Base-by-base conservation (phyloP, 2,329 filamentous ascomycete species). In the Peltaster fructicola region DNA sequence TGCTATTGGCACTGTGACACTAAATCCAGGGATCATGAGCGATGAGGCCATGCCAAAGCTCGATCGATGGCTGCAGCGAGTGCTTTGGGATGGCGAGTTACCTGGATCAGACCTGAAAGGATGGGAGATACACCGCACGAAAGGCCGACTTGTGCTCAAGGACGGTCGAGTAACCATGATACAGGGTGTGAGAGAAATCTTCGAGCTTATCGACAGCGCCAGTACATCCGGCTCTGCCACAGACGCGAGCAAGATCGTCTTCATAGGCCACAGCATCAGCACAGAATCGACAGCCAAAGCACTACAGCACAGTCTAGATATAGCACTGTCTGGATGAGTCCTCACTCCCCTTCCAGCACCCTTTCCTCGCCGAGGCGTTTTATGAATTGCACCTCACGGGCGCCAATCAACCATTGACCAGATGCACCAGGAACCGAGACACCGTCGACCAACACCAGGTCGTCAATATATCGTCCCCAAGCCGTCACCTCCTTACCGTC, bases 161-260 rank as follows among this genome's bases (percentile, higher is more conserved):
- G 60, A 73, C 27, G 80, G 79, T 1, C 56, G 59, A 0, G 56
- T 70, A 20, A 78, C 80, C 45, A 68, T 95, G 34, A 61, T 95
- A 6, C 88, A 98, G 49, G 88, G 84, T 2, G 88, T 98, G 1
- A 61, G 85, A 26, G 85, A 93, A 40, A 66, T 95, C 9, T 98
- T 95, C 48, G 88, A 98, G 42, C 76, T 95, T 13, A 67, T 80
- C 13, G 81, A 92, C 30, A n/a, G n/a, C n/a, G n/a, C n/a, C n/a
- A n/a, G n/a, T n/a, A n/a, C n/a, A n/a, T n/a, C n/a, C n/a, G n/a
- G 11, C 10, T n/a, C n/a, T n/a, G 22, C 14, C 9, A 23, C 18
- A 22, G 14, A 29, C 10, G 30, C 22, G 8, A 41, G 46, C 21
- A 48, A 43, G 26, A 43, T 50, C 22, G 46, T 50, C 5, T 30